phyloP scores from a whole-genome alignment of 2,329 filamentous ascomycete species.

The Penicillium sp. region DNA sequence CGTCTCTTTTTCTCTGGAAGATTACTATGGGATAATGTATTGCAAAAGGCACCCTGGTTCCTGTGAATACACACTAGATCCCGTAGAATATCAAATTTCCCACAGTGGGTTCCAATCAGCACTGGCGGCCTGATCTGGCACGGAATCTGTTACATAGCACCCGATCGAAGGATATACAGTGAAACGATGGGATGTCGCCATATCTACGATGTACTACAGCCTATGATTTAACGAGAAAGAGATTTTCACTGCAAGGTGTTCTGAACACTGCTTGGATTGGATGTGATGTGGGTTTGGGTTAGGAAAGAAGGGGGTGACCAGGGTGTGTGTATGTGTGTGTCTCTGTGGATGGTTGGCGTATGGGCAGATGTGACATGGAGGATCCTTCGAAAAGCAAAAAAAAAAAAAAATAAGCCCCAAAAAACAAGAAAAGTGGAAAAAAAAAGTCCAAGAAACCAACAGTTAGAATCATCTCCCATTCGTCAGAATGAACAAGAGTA shows the following conservation, averaged over 20 bases:
- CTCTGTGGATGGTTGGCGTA: background rate
- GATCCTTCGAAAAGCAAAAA: background rate
- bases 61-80: background rate
- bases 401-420: background rate
- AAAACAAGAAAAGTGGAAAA: background rate
- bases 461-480: background rate
- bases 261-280: background rate
- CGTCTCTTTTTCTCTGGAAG: background rate
- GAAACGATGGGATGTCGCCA: background rate
- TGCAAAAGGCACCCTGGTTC: background rate
- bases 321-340: background rate
- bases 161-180: background rate
- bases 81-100: background rate
- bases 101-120: background rate
- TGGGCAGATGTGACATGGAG: background rate
- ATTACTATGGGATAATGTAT: background rate
- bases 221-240: background rate
- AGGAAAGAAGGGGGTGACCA: background rate
- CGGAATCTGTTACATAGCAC: background rate
- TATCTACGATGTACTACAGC: background rate
- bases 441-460: conserved; percentile 1
- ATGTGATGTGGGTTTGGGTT: no score
- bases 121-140: background rate
- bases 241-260: background rate
- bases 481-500: background rate